Base-by-base conservation (phyloP, 495 filamentous ascomycete species). In the Cenococcum geophilum region DNA sequence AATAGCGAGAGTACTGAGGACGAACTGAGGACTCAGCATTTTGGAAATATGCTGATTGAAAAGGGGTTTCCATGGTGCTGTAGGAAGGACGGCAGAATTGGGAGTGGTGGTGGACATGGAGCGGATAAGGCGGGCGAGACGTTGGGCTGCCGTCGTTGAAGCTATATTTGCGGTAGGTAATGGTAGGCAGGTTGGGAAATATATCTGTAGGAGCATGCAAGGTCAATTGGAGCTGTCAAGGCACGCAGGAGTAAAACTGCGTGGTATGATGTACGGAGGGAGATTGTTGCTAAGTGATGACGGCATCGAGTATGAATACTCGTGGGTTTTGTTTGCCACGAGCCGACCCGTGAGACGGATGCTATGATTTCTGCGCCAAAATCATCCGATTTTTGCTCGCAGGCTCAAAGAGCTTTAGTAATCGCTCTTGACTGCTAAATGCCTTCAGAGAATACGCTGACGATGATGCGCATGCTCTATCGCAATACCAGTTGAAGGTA, bases 11-110 rank as follows among this genome's bases (percentile, higher is more conserved):
- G 88, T 89, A 34, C 82, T 74, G 61, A 96, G 79, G 18, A 83
- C 82, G 76, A 95, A 92, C 56, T 88, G 85, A 2, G 87, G 80
- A 23, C 77, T 77, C 35, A 72, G 61, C 74, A 87, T 83, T 58
- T 80, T 73, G 45, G 77, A 66, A 45, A 92, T 66, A 73, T 93
- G 86, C 12, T 79, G 71, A 54, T 83, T 73, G 77, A 96, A 88
- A 45, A 76, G 60, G 47, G 78, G 62, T 59, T 83, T 85, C 91
- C 91, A 95, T 62, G 83, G 82, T 16, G 82, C 77, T 18, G 68
- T 60, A 12, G 68, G 64, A 16, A 66, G 62, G 35, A 60, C 63
- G 18, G 71, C 40, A 16, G 65, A 58, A 5, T 54, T 23, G 16
- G 62, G 58, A 4, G 62, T 34, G 3, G 62, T 65, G n/a, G 62